phyloP scores from a whole-genome alignment of 306 rosid species.

The Prunus mongolica region DNA sequence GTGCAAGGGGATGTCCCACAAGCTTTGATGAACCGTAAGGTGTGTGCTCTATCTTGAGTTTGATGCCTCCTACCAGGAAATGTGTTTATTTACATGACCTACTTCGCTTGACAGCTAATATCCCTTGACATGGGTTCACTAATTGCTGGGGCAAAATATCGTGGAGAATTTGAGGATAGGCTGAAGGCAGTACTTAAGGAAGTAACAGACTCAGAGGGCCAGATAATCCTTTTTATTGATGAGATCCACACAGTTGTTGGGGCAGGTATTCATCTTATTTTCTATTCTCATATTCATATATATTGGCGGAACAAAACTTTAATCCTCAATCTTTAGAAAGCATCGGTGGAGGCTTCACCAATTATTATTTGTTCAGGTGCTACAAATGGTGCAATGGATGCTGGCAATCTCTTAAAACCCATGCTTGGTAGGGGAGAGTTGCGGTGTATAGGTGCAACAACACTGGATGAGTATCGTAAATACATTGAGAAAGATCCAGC shows the following conservation, averaged over 20 bases:
- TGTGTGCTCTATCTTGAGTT: constrained; percentile 34
- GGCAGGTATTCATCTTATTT: constrained; percentile 63
- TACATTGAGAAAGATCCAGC: constrained; percentile 99
- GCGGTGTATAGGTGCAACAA: constrained; percentile 97
- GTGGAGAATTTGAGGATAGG: constrained; percentile 99
- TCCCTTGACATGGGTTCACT: constrained; percentile 99
- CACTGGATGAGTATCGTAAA: constrained; percentile 89
- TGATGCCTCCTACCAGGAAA: neutral
- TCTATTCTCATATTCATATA: neutral
- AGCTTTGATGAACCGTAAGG: constrained; percentile 95
- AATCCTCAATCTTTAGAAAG: neutral
- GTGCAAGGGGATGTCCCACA: constrained; percentile 98
- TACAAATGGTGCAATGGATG: constrained; percentile 97
- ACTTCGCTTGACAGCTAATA: constrained; percentile 59
- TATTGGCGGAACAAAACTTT: neutral
- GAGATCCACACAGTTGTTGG: constrained; percentile 99
- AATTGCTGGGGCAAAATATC: constrained; percentile 97
- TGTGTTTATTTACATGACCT: neutral
- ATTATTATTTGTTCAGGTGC: constrained; percentile 61
- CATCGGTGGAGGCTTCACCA: neutral
- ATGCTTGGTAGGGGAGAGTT: constrained; percentile 99
- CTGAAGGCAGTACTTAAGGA: constrained; percentile 98
- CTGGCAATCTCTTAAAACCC: constrained; percentile 97
- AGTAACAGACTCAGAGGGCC: constrained; percentile 99
- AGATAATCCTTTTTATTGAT: constrained; percentile 84